Conservation (phyloP, 441 rosid species). For the Populus tomentosa region DNA sequence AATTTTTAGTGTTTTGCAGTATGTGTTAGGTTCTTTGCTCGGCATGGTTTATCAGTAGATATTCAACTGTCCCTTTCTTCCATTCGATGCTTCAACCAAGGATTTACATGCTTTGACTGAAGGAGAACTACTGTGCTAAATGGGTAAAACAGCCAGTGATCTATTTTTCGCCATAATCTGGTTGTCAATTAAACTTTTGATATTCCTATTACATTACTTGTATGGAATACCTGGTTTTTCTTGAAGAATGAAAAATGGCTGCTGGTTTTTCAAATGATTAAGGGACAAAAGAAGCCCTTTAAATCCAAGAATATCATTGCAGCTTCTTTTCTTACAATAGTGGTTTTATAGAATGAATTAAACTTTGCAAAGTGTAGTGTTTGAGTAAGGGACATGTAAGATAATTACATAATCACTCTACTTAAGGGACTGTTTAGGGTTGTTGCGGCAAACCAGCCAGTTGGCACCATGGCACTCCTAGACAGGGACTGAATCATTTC, state of each 20-base stretch:
- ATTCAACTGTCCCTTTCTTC: background rate
- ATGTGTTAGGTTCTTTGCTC: background rate
- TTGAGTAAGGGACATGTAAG: background rate
- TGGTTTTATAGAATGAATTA: background rate
- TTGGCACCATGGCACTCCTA: background rate
- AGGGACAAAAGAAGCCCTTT: background rate
- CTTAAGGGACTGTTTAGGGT: background rate
- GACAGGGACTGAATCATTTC: background rate
- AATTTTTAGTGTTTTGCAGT: background rate
- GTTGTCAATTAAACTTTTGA: background rate
- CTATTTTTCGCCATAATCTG: background rate
- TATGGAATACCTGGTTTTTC: background rate
- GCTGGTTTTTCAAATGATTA: background rate
- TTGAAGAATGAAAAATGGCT: background rate
- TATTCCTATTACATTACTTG: background rate
- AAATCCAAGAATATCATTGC: background rate
- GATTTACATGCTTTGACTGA: background rate
- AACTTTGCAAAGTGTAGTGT: background rate
- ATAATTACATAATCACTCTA: background rate
- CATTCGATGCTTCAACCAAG: background rate
- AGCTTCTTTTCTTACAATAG: background rate
- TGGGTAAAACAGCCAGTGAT: background rate
- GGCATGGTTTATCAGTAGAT: background rate
- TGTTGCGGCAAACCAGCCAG: background rate
- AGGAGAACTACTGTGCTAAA: background rate